These are phyloP conservation scores for Diaporthe vexans DNA, from an alignment of 2,329 filamentous ascomycete species.

Conservation along the genomic window DNA sequence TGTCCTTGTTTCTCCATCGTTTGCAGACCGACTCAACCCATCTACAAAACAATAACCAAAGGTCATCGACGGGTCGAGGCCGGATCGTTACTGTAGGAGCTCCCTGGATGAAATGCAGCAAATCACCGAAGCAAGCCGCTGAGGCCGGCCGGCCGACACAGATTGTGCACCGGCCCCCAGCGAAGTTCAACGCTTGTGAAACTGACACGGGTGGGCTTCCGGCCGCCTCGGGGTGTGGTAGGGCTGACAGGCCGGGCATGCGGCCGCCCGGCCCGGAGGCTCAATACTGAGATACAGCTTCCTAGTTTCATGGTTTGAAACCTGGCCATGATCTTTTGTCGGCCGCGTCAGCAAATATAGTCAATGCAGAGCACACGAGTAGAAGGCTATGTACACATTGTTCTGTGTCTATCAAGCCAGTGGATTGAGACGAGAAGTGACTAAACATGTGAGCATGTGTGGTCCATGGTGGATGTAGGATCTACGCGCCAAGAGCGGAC, in stretches of 20 bases:
- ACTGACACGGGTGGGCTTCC: background rate
- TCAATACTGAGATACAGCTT: background rate
- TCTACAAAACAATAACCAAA: background rate
- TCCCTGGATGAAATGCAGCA: background rate
- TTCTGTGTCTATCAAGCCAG: background rate
- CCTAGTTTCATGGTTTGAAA: conserved; percentile 8
- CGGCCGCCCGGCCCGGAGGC: background rate
- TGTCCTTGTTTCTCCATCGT: background rate
- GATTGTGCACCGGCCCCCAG: background rate
- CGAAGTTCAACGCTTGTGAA: background rate
- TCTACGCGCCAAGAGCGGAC: background rate
- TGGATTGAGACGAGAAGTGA: no score
- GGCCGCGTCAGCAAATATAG: background rate
- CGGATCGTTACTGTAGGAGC: background rate
- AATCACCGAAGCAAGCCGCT: conserved; percentile 1
- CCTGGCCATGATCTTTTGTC: background rate
- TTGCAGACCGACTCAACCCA: background rate
- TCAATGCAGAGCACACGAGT: background rate
- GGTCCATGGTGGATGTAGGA: background rate
- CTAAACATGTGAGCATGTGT: no score
- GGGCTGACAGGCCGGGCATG: background rate
- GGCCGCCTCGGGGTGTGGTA: background rate
- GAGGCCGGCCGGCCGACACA: background rate
- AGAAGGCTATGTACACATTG: background rate
- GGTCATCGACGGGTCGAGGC: background rate